Evolutionary conservation across 257 asterid species (phyloP), one percentile per base, ranked within the genome.

Genomic region (Lithospermum erythrorhizon): DNA sequence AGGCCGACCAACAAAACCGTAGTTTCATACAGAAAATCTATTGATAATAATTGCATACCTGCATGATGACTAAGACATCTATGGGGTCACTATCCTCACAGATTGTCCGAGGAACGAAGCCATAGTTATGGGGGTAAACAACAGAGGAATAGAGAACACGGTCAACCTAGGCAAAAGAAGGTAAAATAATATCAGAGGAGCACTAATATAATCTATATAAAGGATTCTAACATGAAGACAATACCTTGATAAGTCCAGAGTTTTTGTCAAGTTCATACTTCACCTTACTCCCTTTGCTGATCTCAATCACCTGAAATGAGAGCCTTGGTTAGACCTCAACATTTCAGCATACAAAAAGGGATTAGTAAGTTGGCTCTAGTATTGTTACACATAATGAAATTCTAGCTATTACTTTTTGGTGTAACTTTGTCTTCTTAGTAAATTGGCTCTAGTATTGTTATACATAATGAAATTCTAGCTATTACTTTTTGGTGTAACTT

Each of bases 101-200:
- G 48, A 91, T 84, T 57, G 98, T 88, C 68, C 97, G 95, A 69
- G 98, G 98, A 75, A 91, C 67, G 72, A 91, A 91, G 55, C 98
- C 98, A 74, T 89, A 93, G 94, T 93, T 93, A 75, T 93, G 98
- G 59, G 98, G 97, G 73, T 93, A 93, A 64, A 93, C 98, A 66
- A 93, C 97, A 27, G 97, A 88, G 32, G 98, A 89, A 76, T 93
- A 86, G 52, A 93, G 95, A 78, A 93, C 72, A 20, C 98, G 97
- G 73, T 93, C 97, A 72, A 93, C 95, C 98, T 93, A 79, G 53
- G 73, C 32, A 64, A 48, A 65, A 52, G 48, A 23, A 75, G 41
- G 53, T 32, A 6, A 58, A 29, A 53, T 77, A 45, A 70, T 57
- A 65, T 59, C 49, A 37, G 35, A 27, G 6, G 57, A 45, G 25